Evolutionary conservation across 2,329 filamentous ascomycete species (phyloP), one percentile per base, ranked within the genome.

Genomic region (Laburnicola sp.): DNA sequence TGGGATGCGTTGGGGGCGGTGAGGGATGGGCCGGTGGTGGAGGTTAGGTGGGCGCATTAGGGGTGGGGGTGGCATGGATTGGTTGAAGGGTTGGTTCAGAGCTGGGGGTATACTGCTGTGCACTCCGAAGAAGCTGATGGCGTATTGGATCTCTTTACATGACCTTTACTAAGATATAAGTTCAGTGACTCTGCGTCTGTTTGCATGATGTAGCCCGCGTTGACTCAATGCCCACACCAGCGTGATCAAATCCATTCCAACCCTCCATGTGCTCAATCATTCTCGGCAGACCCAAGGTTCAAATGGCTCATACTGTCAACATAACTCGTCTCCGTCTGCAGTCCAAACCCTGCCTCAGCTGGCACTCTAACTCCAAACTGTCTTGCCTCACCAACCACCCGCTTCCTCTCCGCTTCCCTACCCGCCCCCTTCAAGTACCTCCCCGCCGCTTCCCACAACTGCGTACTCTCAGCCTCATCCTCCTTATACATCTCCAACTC

Each of bases 1-100:
- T 74, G 79, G 41, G 87, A 91, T 68, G 86, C 82, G 16, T 88
- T 90, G 68, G 88, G 86, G 23, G 86, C 84, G 58, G 75, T 81
- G 56, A 89, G 88, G 74, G 79, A 86, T 60, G 87, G 87, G 1
- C 83, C 85, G 2, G 78, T 87, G 75, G 77, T 89, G 36, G 80
- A 88, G 74, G 66, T 74, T 23, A 65, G 36, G 34, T 23, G 46
- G 27, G 32, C 25, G 42, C 28, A 27, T 26, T 27, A 41, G 37
- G 4, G n/a, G n/a, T n/a, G n/a, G n/a, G n/a, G n/a, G n/a, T n/a
- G n/a, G n/a, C n/a, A n/a, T n/a, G n/a, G n/a, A n/a, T n/a, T n/a
- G n/a, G n/a, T n/a, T n/a, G n/a, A n/a, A n/a, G n/a, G n/a, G n/a
- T n/a, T n/a, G n/a, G n/a, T n/a, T n/a, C n/a, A n/a, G n/a, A n/a